Evolutionary conservation across 2,329 filamentous ascomycete genomes (phyloP).

Genomic region (Cyphellophora attinorum): DNA sequence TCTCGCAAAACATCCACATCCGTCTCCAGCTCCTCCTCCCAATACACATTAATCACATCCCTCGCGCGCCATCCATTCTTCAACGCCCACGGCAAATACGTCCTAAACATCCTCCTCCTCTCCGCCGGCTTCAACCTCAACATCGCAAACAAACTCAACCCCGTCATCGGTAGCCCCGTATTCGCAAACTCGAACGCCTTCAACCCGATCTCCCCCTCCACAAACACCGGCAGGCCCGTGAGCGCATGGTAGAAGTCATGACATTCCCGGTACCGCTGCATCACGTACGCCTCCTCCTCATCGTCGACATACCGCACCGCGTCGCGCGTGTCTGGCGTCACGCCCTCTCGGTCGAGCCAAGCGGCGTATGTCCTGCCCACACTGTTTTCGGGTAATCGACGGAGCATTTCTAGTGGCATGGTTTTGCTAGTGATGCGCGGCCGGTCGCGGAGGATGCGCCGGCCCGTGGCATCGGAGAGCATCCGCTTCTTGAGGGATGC

Average conservation of each 20-base stretch:
- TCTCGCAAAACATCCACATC: constrained; percentile 67
- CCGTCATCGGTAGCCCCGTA: constrained; percentile 90
- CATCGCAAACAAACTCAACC: constrained; percentile 67
- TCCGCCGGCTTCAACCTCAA: constrained; percentile 55
- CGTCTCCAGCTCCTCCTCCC: constrained; percentile 86
- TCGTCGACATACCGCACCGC: constrained; percentile 85
- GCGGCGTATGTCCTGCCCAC: constrained; percentile 74
- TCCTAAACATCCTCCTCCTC: constrained; percentile 56
- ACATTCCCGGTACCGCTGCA: constrained; percentile 95
- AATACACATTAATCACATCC: constrained; percentile 92
- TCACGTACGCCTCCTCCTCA: constrained; percentile 92
- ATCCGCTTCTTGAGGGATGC: constrained; percentile 84
- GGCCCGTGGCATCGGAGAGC: constrained; percentile 73
- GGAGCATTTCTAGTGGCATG: constrained; percentile 60
- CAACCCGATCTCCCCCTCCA: constrained; percentile 95
- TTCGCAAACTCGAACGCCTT: constrained; percentile 98
- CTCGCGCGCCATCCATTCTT: constrained; percentile 66
- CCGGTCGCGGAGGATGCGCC: constrained; percentile 80
- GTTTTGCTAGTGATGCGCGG: constrained; percentile 74
- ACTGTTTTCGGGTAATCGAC: constrained; percentile 59
- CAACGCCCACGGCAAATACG: constrained; percentile 85
- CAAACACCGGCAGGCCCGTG: constrained; percentile 77
- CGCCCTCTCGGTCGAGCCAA: constrained; percentile 91
- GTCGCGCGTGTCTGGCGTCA: constrained; percentile 80
- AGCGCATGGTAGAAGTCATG: constrained; percentile 98